Percentiles rank a stretch among this genome's conserved stretches.
These are phyloP conservation scores for Fusarium praegraminearum DNA, from an alignment of 2,329 filamentous ascomycete genomes.

Conservation along the genomic window DNA sequence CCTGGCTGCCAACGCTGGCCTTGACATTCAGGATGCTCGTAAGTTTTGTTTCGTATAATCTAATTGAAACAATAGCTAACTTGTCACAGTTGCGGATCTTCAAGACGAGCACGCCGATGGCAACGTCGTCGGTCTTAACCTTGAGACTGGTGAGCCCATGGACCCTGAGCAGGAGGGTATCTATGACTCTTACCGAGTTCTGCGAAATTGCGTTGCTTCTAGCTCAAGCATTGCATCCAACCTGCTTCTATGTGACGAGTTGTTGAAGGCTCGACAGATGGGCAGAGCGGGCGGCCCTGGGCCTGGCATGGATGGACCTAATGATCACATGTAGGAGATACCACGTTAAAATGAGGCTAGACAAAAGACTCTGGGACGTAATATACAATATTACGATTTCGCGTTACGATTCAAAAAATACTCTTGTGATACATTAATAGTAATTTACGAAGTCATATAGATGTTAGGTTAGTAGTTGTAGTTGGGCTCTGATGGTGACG, in stretches of 20 bases:
- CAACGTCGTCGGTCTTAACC: conserved; percentile 85
- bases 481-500: conserved; percentile 25
- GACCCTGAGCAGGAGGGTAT: conserved; percentile 93
- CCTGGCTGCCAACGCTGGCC: conserved; percentile 92
- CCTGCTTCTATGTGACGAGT: conserved; percentile 92
- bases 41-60: conserved; percentile 58
- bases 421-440: conserved; percentile 10
- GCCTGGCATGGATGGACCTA: conserved; percentile 72
- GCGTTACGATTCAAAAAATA: conserved; percentile 1
- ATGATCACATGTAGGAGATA: conserved; percentile 63
- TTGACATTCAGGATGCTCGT: conserved; percentile 96
- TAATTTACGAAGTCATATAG: neutral
- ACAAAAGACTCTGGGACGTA: conserved; percentile 51
- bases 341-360: conserved; percentile 53
- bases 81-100: conserved; percentile 76
- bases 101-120: conserved; percentile 89
- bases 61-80: conserved; percentile 34
- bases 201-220: conserved; percentile 93
- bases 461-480: conserved; percentile 6
- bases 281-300: conserved; percentile 72
- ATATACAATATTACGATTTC: conserved; percentile 44
- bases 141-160: conserved; percentile 91
- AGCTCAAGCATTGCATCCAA: conserved; percentile 96
- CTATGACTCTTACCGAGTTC: conserved; percentile 94
- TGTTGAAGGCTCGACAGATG: conserved; percentile 99